A percentile compares a stretch with the other conserved stretches of the same genome.
Conservation (phyloP, 2,329 filamentous ascomycete species). For the Penicillium aurantiogriseum region DNA sequence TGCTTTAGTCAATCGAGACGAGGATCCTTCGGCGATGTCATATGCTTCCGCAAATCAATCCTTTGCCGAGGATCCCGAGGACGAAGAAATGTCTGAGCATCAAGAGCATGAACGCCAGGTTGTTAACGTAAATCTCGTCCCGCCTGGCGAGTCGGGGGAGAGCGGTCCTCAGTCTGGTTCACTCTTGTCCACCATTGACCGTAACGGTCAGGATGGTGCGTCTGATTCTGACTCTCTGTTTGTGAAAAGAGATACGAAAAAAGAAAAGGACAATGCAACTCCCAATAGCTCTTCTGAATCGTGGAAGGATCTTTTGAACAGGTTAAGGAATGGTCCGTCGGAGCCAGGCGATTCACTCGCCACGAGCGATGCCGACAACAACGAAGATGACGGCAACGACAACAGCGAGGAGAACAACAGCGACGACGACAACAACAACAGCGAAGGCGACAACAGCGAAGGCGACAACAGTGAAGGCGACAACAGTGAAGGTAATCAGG, state of each 20-base stretch:
- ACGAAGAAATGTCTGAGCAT: background rate
- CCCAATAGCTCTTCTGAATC: conserved; percentile 1
- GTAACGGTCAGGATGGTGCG: background rate
- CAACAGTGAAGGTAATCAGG: background rate
- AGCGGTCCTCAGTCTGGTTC: conserved; percentile 17
- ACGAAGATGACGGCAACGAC: background rate
- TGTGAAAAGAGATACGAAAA: background rate
- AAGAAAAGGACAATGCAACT: background rate
- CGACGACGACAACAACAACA: background rate
- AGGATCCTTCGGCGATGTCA: conserved; percentile 17
- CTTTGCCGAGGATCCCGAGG: conserved; percentile 8
- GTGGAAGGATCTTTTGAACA: conserved; percentile 1
- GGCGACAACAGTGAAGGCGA: background rate
- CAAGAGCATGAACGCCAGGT: conserved; percentile 15
- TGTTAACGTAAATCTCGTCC: conserved; percentile 9
- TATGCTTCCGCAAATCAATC: conserved; percentile 23
- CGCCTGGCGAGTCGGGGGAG: background rate
- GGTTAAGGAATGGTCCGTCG: background rate
- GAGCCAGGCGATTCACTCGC: background rate
- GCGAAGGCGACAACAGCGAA: background rate
- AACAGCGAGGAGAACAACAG: background rate
- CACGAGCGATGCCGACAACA: background rate
- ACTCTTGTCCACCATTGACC: conserved; percentile 15
- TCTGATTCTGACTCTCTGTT: background rate
- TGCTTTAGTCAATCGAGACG: conserved; percentile 8